phyloP scores from a whole-genome alignment of 176 grass and related monocot species.

The Ensete ventricosum region DNA sequence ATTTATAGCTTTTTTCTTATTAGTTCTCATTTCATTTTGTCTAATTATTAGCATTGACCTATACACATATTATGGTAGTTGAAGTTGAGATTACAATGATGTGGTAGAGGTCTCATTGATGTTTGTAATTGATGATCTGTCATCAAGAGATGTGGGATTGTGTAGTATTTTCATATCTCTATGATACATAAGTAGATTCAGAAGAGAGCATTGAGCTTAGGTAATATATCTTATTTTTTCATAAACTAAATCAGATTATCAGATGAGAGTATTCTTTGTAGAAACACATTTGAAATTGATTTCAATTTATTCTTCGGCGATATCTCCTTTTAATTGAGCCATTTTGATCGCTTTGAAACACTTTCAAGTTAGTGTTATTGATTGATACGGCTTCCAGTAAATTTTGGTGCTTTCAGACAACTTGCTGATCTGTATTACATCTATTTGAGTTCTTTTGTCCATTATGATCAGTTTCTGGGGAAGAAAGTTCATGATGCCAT shows the following conservation, averaged over 20 bases:
- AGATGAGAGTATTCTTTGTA: background rate
- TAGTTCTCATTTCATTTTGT: background rate
- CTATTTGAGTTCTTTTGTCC: background rate
- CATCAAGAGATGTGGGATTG: background rate
- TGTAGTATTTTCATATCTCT: background rate
- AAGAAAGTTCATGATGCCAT: background rate
- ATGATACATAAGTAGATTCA: background rate
- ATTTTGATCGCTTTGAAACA: background rate
- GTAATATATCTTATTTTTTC: background rate
- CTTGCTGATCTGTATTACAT: background rate
- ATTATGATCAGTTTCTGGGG: background rate
- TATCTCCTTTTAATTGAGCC: background rate
- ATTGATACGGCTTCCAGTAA: background rate
- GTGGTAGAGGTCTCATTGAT: background rate
- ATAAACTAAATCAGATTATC: too few species aligned
- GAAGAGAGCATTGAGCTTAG: background rate
- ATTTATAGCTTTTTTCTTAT: background rate
- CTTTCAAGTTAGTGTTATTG: background rate
- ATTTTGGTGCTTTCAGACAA: background rate
- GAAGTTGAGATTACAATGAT: background rate
- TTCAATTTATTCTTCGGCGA: background rate
- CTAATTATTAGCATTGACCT: background rate
- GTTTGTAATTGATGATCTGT: background rate
- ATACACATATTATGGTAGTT: too few species aligned
- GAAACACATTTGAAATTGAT: background rate